These are phyloP conservation scores for Diaporthe sp. DNA, from an alignment of 2,329 filamentous ascomycete species.

Conservation along the genomic window DNA sequence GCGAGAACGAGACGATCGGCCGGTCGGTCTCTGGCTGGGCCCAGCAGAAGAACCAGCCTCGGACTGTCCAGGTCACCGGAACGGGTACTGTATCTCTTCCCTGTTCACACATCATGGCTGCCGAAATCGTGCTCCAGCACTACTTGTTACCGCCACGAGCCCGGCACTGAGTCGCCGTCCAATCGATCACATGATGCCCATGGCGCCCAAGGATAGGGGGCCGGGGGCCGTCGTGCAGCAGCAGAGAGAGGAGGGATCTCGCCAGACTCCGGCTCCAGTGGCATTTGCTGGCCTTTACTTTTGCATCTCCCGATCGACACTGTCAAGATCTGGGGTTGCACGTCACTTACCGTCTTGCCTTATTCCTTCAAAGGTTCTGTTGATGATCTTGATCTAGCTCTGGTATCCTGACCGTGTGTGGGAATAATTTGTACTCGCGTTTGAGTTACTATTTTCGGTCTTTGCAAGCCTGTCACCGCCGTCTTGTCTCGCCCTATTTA, in stretches of 20 bases:
- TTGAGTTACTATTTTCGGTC: background rate
- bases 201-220: background rate
- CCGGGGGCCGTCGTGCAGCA: background rate
- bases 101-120: background rate
- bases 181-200: background rate
- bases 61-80: background rate
- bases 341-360: background rate
- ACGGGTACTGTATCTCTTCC: background rate
- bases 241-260: too few species aligned
- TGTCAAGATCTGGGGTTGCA: slow-evolving; percentile 8
- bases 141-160: background rate
- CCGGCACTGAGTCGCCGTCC: background rate
- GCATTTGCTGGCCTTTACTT: background rate
- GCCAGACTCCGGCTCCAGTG: background rate
- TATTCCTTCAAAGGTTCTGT: background rate
- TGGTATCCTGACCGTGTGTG: background rate
- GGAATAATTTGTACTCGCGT: background rate
- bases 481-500: background rate
- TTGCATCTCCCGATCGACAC: slow-evolving; percentile 6
- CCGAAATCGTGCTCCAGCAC: background rate
- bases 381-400: background rate
- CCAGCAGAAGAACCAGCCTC: background rate
- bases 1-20: background rate
- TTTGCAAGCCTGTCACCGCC: background rate
- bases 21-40: background rate